Conservation (phyloP, 208 protist species). For the Plasmodiophora brassicae region DNA sequence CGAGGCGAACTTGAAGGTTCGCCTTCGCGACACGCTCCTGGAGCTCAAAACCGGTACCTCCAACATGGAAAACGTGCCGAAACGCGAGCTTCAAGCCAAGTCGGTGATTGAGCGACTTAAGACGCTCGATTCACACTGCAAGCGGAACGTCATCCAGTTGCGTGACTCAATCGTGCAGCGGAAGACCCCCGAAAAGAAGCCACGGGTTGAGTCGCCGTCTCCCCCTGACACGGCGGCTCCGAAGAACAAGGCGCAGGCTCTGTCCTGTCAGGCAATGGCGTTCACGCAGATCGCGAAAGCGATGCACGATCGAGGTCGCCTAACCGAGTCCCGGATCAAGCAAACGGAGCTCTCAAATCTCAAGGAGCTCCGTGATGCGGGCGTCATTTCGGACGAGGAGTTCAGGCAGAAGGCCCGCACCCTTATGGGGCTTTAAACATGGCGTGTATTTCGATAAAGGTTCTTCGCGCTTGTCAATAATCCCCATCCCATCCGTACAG, state of each 20-base stretch:
- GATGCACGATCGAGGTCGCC: background rate
- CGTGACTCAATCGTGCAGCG: background rate
- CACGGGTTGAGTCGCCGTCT: no score
- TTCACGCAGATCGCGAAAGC: background rate
- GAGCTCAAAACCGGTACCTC: background rate
- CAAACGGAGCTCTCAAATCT: background rate
- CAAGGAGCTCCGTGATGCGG: background rate
- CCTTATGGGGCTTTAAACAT: background rate
- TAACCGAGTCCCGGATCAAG: background rate
- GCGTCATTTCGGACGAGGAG: background rate
- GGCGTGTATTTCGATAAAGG: background rate
- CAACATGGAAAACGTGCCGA: background rate
- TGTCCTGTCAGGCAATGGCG: background rate
- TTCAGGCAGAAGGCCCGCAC: no score
- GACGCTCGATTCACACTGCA: background rate
- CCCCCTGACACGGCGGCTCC: background rate
- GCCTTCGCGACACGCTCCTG: background rate
- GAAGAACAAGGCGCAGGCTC: background rate
- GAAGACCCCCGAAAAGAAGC: no score
- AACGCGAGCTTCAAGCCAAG: background rate
- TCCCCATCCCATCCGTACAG: background rate
- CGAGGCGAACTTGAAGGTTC: background rate
- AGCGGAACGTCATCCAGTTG: background rate
- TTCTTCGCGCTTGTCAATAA: background rate
- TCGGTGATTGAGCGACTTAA: background rate